phyloP scores from a whole-genome alignment of 306 rosid genomes.

The Cicer cuneatum region DNA sequence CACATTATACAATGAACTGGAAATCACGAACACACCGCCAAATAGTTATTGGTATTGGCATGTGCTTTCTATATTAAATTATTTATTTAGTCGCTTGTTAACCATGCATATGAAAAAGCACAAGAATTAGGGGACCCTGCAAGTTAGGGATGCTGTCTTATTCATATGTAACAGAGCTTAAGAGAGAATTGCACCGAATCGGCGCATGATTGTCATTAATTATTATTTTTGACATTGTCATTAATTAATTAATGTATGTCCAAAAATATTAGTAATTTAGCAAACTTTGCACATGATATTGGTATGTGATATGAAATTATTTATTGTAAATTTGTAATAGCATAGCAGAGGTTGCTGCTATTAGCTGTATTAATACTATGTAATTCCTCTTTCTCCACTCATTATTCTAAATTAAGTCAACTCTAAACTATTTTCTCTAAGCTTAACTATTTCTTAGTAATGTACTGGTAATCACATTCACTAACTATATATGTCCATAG shows the following conservation, averaged over 20 bases:
- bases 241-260: conserved; percentile 25
- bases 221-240: too few species aligned
- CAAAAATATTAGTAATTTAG: not conserved
- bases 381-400: not conserved
- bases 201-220: conserved; percentile 15
- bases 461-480: not conserved
- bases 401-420: not conserved
- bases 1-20: not conserved
- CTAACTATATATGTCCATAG: not conserved
- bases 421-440: not conserved
- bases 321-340: too few species aligned
- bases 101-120: conserved; percentile 23
- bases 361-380: not conserved
- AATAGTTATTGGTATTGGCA: conserved; percentile 32
- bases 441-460: not conserved
- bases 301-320: not conserved
- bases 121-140: not conserved
- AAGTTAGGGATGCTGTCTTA: conserved; percentile 21
- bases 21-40: conserved; percentile 33
- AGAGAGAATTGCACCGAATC: not conserved
- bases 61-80: not conserved
- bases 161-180: conserved; percentile 12
- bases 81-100: not conserved
- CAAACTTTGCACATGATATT: not conserved
- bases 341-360: not conserved